These are phyloP conservation scores for Iodosphaeria phyllophila DNA, from an alignment of 2,329 filamentous ascomycete species.

Conservation along the genomic window DNA sequence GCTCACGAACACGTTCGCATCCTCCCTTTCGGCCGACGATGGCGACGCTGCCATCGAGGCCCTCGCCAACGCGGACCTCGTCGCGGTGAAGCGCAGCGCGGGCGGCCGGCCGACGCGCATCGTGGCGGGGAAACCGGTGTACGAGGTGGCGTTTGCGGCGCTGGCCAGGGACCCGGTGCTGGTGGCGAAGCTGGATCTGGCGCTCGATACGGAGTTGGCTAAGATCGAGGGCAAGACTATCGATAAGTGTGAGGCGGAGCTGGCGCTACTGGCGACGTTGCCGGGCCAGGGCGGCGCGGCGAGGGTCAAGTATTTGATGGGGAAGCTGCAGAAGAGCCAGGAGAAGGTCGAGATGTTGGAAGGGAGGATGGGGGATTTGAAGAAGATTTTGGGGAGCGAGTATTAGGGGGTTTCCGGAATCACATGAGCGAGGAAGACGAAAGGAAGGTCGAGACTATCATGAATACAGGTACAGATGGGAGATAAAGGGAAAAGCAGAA, in stretches of 20 bases:
- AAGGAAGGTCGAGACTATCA: too few species aligned
- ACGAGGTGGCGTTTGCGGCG: constrained; percentile 61
- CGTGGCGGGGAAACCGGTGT: constrained; percentile 69
- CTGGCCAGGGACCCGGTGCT: constrained; percentile 57
- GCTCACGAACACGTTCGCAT: constrained; percentile 55
- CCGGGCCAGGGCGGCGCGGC: constrained; percentile 50
- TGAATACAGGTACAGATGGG: neutral
- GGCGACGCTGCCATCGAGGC: constrained; percentile 63
- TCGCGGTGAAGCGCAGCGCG: constrained; percentile 51
- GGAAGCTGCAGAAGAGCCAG: constrained; percentile 59
- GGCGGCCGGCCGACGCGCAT: constrained; percentile 66
- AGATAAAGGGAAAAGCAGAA: neutral
- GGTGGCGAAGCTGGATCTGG: constrained; percentile 53
- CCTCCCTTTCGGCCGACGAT: constrained; percentile 31
- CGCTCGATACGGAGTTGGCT: constrained; percentile 47
- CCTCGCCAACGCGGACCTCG: constrained; percentile 71
- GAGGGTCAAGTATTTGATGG: constrained; percentile 52
- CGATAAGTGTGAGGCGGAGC: constrained; percentile 61
- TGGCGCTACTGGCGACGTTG: constrained; percentile 49
- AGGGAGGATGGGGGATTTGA: constrained; percentile 48
- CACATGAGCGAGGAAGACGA: too few species aligned
- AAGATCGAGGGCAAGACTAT: constrained; percentile 58
- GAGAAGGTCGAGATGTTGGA: constrained; percentile 57
- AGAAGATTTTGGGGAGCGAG: constrained; percentile 41
- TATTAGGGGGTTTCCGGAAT: constrained; percentile 6